phyloP scores from a whole-genome alignment of 1,284 basidiomycete genomes.

The Xerocomus cyaneibrunnescens region DNA sequence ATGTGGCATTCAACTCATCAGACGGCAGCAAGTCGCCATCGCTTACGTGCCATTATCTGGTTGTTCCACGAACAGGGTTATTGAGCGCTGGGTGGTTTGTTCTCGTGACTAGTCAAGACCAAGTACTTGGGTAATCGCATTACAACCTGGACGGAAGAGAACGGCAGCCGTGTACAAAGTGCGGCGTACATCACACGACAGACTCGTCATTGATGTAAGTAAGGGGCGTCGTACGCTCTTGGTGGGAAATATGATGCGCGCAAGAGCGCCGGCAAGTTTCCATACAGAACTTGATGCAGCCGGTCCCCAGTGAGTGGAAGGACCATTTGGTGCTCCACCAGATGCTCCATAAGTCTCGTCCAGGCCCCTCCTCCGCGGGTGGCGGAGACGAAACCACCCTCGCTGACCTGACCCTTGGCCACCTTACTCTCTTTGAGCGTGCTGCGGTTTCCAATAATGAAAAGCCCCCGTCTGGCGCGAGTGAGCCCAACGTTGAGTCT shows the following conservation, averaged over 20 bases:
- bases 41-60: conserved; percentile 12
- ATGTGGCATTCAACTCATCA: no score
- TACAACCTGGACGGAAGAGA: background rate
- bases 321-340: conserved; percentile 52
- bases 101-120: conserved; percentile 2
- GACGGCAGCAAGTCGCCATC: no score
- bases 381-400: conserved; percentile 13
- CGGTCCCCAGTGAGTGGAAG: conserved; percentile 46
- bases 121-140: conserved; percentile 8
- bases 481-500: conserved; percentile 89
- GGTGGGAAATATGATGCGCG: conserved; percentile 5
- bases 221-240: conserved; percentile 6
- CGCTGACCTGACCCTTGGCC: conserved; percentile 17
- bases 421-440: conserved; percentile 59
- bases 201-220: background rate
- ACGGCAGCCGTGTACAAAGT: conserved; percentile 3
- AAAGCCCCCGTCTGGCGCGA: conserved; percentile 78
- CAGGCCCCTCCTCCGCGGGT: conserved; percentile 50
- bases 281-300: conserved; percentile 47
- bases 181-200: background rate
- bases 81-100: background rate
- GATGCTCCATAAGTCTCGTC: conserved; percentile 57
- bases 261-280: conserved; percentile 36
- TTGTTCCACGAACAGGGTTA: conserved; percentile 17
- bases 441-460: conserved; percentile 75